These are phyloP conservation scores for Coemansia sp. DNA, from an alignment of 192 early-diverging fungal genomes.

Conservation along the genomic window DNA sequence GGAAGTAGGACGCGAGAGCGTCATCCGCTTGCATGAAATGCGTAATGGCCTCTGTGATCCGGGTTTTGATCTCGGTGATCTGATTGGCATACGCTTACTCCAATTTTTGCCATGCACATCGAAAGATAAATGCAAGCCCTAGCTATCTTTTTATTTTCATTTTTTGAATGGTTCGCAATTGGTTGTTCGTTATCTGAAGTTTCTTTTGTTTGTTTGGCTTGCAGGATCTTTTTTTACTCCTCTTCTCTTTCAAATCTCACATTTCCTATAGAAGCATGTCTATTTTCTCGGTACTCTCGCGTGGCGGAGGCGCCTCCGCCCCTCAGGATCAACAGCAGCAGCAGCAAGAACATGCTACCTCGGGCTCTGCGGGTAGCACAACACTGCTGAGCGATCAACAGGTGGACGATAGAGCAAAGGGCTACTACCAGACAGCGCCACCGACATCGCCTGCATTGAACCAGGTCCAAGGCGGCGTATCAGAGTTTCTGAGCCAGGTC, in stretches of 20 bases:
- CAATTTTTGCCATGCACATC: background rate
- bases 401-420: constrained; percentile 2
- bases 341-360: constrained; percentile 21
- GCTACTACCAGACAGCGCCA: constrained; percentile 23
- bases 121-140: background rate
- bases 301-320: constrained; percentile 17
- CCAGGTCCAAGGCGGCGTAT: constrained; percentile 48
- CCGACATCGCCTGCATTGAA: constrained; percentile 15
- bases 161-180: background rate
- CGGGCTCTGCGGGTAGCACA: constrained; percentile 15
- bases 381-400: constrained; percentile 18
- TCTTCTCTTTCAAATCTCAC: background rate
- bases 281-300: constrained; percentile 50
- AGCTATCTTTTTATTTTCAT: background rate
- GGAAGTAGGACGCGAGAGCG: background rate
- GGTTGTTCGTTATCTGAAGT: background rate
- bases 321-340: constrained; percentile 32
- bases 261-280: constrained; percentile 25
- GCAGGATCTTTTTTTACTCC: background rate
- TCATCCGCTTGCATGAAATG: background rate
- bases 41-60: background rate
- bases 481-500: constrained; percentile 48
- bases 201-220: background rate
- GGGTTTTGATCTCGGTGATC: background rate
- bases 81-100: background rate